Conservation (phyloP, 139 green algal genomes). For the Tetraselmis chui region DNA sequence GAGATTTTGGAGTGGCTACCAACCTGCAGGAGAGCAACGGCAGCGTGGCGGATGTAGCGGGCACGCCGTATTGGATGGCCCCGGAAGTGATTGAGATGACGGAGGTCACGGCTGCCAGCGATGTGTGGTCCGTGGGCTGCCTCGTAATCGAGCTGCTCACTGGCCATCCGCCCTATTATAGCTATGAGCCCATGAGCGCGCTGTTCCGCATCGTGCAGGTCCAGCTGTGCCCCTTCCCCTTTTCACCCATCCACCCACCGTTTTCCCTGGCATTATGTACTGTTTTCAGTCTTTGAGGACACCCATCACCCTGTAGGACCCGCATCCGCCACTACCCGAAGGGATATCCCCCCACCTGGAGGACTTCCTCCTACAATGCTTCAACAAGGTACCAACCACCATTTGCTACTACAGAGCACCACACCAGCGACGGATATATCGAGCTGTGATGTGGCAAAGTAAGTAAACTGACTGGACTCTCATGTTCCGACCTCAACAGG, state of each 20-base stretch:
- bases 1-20: slow-evolving; percentile 94
- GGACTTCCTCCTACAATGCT: slow-evolving; percentile 90
- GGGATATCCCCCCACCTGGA: slow-evolving; percentile 52
- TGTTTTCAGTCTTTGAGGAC: too few species aligned
- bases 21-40: slow-evolving; percentile 53
- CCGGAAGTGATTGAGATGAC: slow-evolving; percentile 96
- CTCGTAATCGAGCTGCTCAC: slow-evolving; percentile 93
- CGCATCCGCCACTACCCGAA: slow-evolving; percentile 74
- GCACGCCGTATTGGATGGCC: slow-evolving; percentile 95
- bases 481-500: too few species aligned
- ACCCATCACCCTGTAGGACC: slow-evolving; percentile 42
- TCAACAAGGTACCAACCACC: slow-evolving; percentile 88
- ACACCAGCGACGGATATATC: too few species aligned
- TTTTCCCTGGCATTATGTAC: too few species aligned
- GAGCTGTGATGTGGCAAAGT: too few species aligned
- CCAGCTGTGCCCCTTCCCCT: too few species aligned
- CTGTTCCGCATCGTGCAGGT: slow-evolving; percentile 92
- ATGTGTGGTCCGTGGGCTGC: slow-evolving; percentile 96
- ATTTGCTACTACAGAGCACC: too few species aligned
- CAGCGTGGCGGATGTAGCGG: slow-evolving; percentile 48
- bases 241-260: too few species aligned
- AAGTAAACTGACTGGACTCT: too few species aligned
- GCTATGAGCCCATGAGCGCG: slow-evolving; percentile 86
- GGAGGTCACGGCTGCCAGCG: slow-evolving; percentile 68
- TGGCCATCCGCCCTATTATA: slow-evolving; percentile 86